Conservation (phyloP, 306 rosid species). For the Hippophae gyantsensis region DNA sequence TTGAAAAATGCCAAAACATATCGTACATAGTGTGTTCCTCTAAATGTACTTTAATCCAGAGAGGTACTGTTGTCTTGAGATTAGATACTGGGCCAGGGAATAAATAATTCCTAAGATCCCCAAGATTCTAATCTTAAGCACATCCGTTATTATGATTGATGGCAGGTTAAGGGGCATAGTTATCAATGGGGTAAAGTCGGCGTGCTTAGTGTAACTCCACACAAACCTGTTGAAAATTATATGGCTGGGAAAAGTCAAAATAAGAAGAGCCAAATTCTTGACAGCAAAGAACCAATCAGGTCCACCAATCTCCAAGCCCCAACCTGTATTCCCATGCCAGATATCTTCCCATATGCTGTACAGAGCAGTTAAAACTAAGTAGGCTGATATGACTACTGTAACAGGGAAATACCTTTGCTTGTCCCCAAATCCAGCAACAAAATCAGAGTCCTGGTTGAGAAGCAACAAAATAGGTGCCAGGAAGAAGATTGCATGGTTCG, state of each 20-base stretch:
- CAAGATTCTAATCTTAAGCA: slow-evolving; percentile 87
- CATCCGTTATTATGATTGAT: slow-evolving; percentile 71
- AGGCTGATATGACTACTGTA: slow-evolving; percentile 60
- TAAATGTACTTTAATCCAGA: slow-evolving; percentile 94
- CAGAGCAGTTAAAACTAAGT: slow-evolving; percentile 63
- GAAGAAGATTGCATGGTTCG: slow-evolving; percentile 89
- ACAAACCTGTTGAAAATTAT: slow-evolving; percentile 90
- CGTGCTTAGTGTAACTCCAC: slow-evolving; percentile 78
- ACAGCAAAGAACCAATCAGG: slow-evolving; percentile 94
- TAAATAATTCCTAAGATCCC: slow-evolving; percentile 90
- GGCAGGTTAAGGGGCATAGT: slow-evolving; percentile 91
- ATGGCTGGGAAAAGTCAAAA: slow-evolving; percentile 90
- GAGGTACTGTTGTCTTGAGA: slow-evolving; percentile 86
- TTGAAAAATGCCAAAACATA: slow-evolving; percentile 51
- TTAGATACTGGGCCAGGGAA: slow-evolving; percentile 84
- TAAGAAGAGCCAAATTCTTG: slow-evolving; percentile 93
- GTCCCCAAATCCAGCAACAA: slow-evolving; percentile 93
- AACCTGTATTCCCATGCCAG: slow-evolving; percentile 89
- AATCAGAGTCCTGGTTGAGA: slow-evolving; percentile 95
- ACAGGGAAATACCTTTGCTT: slow-evolving; percentile 93
- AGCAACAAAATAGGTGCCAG: slow-evolving; percentile 88
- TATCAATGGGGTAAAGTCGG: slow-evolving; percentile 70
- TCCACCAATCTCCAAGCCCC: slow-evolving; percentile 98
- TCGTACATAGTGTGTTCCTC: slow-evolving; percentile 48
- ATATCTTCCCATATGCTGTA: slow-evolving; percentile 88